Conservation (phyloP, 1,284 basidiomycete species). For the Stygiomarasmius scandens region DNA sequence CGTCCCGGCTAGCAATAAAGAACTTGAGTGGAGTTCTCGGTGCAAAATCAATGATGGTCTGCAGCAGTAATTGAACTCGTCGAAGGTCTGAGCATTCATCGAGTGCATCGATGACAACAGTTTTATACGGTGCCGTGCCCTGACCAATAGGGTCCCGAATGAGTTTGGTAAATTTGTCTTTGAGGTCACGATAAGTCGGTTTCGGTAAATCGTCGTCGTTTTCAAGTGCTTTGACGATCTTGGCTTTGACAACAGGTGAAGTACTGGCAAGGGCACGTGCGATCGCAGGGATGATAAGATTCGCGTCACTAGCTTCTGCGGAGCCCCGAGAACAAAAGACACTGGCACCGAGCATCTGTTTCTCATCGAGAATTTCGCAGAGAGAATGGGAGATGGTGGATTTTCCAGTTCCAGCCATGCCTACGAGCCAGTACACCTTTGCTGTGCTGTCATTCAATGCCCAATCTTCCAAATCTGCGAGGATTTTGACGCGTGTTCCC, state of each 20-base stretch:
- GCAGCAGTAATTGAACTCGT: neutral
- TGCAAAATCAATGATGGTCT: neutral
- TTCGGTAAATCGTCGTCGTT: neutral
- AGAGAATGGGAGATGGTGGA: slow-evolving; percentile 7
- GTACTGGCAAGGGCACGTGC: slow-evolving; percentile 1
- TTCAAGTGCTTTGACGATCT: neutral
- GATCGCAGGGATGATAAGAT: slow-evolving; percentile 5
- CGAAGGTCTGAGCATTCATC: slow-evolving; percentile 6
- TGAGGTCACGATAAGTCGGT: neutral
- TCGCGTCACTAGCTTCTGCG: slow-evolving; percentile 1
- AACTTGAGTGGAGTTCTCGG: neutral
- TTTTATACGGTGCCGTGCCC: neutral
- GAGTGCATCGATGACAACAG: slow-evolving; percentile 10
- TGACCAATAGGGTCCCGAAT: neutral
- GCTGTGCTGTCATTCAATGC: neutral
- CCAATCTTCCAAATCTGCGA: neutral
- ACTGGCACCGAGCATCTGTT: neutral
- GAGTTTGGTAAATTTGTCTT: neutral
- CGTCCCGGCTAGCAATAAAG: neutral
- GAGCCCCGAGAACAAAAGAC: slow-evolving; percentile 8
- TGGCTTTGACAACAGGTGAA: neutral
- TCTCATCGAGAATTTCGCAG: neutral
- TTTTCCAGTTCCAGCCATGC: slow-evolving; percentile 6
- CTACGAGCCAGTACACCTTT: slow-evolving; percentile 3
- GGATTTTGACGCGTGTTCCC: slow-evolving; percentile 1